Conservation (phyloP, 257 asterid genomes). For the Solanum piurae region DNA sequence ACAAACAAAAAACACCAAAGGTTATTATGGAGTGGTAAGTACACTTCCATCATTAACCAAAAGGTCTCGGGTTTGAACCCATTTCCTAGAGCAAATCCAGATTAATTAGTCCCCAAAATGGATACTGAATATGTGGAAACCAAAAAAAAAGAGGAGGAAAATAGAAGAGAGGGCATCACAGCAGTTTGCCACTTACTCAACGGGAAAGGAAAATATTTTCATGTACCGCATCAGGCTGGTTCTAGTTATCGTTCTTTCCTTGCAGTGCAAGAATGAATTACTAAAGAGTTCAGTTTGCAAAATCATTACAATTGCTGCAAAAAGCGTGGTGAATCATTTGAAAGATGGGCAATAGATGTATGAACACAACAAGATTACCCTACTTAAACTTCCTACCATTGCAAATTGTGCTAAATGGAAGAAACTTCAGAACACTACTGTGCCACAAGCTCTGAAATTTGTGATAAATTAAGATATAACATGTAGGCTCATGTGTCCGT, state of each 20-base stretch:
- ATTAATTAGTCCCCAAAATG: no score
- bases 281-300: neutral
- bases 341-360: neutral
- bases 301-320: no score
- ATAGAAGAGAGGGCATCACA: neutral
- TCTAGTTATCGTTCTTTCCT: neutral
- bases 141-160: no score
- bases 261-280: neutral
- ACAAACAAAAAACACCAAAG: no score
- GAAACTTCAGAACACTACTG: neutral
- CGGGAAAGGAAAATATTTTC: neutral
- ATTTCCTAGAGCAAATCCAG: no score
- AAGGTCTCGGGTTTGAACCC: no score
- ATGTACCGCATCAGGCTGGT: neutral
- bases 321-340: no score
- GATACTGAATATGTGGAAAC: no score
- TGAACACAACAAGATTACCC: neutral
- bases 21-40: no score
- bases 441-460: neutral
- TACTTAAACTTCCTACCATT: neutral
- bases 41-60: no score
- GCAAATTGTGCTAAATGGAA: neutral
- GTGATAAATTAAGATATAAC: neutral
- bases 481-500: conserved; percentile 7
- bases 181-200: neutral